These are phyloP conservation scores for Dioscorea cayenensis DNA, from an alignment of 116 monocot genomes.

Conservation along the genomic window DNA sequence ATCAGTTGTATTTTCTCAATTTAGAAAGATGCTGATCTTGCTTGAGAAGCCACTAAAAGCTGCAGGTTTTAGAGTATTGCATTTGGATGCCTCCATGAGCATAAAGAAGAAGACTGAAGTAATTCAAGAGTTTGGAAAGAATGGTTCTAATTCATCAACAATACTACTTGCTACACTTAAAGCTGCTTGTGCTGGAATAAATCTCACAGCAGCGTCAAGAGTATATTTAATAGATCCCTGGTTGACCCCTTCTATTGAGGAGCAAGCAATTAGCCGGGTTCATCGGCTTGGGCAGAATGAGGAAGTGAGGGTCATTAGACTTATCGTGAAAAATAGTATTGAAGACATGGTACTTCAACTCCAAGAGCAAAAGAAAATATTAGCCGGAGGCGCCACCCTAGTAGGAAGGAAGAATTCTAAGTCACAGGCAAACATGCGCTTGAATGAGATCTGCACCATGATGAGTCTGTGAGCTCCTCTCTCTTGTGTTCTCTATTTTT, in stretches of 20 bases:
- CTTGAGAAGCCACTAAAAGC: slow-evolving; percentile 68
- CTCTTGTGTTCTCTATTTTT: no score
- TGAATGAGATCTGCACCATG: slow-evolving; percentile 65
- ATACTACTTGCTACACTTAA: slow-evolving; percentile 79
- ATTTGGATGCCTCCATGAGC: slow-evolving; percentile 80
- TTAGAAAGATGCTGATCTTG: slow-evolving; percentile 76
- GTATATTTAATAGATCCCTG: slow-evolving; percentile 92
- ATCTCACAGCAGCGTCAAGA: slow-evolving; percentile 79
- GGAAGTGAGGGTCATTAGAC: slow-evolving; percentile 83
- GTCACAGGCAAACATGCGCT: slow-evolving; percentile 40
- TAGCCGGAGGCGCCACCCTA: slow-evolving; percentile 59
- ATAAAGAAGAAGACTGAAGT: slow-evolving; percentile 74
- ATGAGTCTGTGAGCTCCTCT: slow-evolving; percentile 40
- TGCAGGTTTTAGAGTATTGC: slow-evolving; percentile 59
- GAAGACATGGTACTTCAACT: slow-evolving; percentile 82
- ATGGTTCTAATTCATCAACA: slow-evolving; percentile 30
- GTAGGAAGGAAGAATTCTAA: slow-evolving; percentile 48
- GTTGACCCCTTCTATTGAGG: slow-evolving; percentile 96
- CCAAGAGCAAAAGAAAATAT: slow-evolving; percentile 70
- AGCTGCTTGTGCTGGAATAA: slow-evolving; percentile 80
- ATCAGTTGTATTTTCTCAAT: slow-evolving; percentile 92
- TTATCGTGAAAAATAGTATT: slow-evolving; percentile 65
- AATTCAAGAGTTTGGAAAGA: slow-evolving; percentile 49
- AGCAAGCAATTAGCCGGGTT: slow-evolving; percentile 96
- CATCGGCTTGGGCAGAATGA: slow-evolving; percentile 89